A percentile compares a stretch with the other conserved stretches of the same genome.
These are phyloP conservation scores for Geotrichum restrictum DNA, from an alignment of 1,139 yeast genomes.

Conservation along the genomic window DNA sequence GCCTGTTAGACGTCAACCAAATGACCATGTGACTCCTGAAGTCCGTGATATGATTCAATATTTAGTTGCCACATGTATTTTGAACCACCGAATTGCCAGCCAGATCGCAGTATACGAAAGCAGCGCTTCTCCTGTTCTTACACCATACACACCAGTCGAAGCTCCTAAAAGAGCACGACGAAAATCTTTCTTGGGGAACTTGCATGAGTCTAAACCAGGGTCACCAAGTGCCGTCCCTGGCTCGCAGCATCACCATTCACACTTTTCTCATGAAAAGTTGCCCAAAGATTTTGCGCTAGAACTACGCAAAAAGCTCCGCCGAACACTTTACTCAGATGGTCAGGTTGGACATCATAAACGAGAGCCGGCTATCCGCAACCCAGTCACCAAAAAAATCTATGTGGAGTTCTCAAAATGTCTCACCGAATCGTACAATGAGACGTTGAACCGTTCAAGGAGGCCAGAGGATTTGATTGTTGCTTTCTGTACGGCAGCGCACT, in stretches of 20 bases:
- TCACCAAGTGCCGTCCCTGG: not conserved
- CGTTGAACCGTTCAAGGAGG: constrained; percentile 5
- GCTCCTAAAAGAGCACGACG: not conserved
- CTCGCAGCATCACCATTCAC: not conserved
- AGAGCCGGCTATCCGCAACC: not conserved
- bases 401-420: constrained; percentile 1
- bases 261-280: constrained; percentile 7
- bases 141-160: not conserved
- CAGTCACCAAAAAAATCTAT: constrained; percentile 5
- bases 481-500: constrained; percentile 11
- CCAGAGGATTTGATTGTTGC: constrained; percentile 14
- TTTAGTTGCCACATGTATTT: constrained; percentile 7
- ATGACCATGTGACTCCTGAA: constrained; percentile 1
- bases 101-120: constrained; percentile 5
- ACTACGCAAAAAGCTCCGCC: not conserved
- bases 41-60: constrained; percentile 3
- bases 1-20: not conserved
- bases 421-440: constrained; percentile 11
- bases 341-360: not conserved
- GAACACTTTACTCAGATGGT: not conserved
- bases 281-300: constrained; percentile 14
- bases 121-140: not conserved
- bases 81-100: constrained; percentile 14
- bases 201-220: not conserved
- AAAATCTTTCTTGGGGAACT: not conserved